These are phyloP conservation scores for Singerocomus rubriflavus DNA, from an alignment of 1,284 basidiomycete species.

Conservation along the genomic window DNA sequence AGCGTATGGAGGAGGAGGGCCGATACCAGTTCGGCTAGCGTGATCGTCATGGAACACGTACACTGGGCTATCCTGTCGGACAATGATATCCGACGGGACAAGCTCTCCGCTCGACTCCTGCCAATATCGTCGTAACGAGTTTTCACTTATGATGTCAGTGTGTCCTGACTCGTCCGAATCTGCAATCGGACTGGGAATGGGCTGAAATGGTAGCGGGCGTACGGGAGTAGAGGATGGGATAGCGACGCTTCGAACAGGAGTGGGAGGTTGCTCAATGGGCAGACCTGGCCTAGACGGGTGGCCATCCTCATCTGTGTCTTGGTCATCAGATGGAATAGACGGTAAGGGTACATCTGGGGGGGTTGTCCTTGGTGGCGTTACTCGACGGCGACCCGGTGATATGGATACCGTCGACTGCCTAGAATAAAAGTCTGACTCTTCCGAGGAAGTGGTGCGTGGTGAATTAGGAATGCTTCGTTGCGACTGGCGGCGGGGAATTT, in stretches of 20 bases:
- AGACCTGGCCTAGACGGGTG: neutral
- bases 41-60: slow-evolving; percentile 9
- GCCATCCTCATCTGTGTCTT: neutral
- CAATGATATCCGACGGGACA: slow-evolving; percentile 9
- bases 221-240: neutral
- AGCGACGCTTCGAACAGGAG: slow-evolving; percentile 2
- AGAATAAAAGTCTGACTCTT: slow-evolving; percentile 8
- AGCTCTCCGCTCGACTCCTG: neutral
- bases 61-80: slow-evolving; percentile 26
- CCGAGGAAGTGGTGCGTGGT: slow-evolving; percentile 11
- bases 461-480: slow-evolving; percentile 4
- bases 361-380: slow-evolving; percentile 13
- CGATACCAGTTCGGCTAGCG: slow-evolving; percentile 3
- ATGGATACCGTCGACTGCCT: neutral
- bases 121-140: slow-evolving; percentile 12
- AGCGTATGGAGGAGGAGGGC: slow-evolving; percentile 21
- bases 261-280: neutral
- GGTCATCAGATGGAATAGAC: slow-evolving; percentile 18
- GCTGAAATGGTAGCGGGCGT: slow-evolving; percentile 22
- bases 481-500: neutral
- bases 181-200: slow-evolving; percentile 21
- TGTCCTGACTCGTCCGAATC: slow-evolving; percentile 12
- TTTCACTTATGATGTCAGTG: slow-evolving; percentile 2
- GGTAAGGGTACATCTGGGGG: slow-evolving; percentile 25
- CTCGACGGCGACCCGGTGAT: slow-evolving; percentile 5